Evolutionary conservation across 345 rosid species (phyloP).

Genomic region (Nephelium lappaceum): DNA sequence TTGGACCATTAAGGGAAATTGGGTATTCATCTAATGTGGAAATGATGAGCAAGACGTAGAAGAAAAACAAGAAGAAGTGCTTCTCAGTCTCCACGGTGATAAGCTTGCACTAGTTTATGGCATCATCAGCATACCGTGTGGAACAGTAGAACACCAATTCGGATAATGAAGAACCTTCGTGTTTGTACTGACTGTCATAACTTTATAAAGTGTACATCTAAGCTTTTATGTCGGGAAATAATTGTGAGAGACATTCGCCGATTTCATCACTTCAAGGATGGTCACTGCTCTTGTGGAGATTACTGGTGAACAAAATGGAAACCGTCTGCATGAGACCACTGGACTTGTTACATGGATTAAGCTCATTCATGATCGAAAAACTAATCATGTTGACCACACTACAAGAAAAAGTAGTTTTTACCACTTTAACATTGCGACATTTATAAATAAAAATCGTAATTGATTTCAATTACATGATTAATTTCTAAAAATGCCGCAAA

Average conservation of each 20-base stretch:
- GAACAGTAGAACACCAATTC: slow-evolving; percentile 31
- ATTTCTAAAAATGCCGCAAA: no score
- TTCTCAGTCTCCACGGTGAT: slow-evolving; percentile 47
- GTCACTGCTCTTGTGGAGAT: slow-evolving; percentile 48
- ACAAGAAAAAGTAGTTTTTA: no score
- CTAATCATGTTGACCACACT: no score
- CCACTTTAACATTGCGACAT: no score
- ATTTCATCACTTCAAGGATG: slow-evolving; percentile 46
- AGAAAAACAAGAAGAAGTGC: slow-evolving; percentile 41
- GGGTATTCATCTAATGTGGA: slow-evolving; percentile 36
- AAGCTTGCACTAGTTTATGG: slow-evolving; percentile 45
- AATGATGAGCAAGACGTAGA: slow-evolving; percentile 42
- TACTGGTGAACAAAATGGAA: slow-evolving; percentile 37
- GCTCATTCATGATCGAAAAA: not conserved
- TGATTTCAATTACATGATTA: no score
- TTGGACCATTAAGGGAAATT: slow-evolving; percentile 38
- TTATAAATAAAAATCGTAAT: no score
- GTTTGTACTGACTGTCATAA: slow-evolving; percentile 49
- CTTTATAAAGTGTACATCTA: slow-evolving; percentile 38
- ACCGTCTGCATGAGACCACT: not conserved
- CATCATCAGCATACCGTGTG: slow-evolving; percentile 28
- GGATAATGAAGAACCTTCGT: slow-evolving; percentile 42
- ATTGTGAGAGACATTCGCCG: slow-evolving; percentile 40
- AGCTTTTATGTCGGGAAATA: slow-evolving; percentile 40
- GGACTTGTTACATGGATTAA: not conserved